A percentile compares a stretch with the other conserved stretches of the same genome.
Conservation (phyloP, 2,329 filamentous ascomycete genomes). For the Scytalidium sp. region DNA sequence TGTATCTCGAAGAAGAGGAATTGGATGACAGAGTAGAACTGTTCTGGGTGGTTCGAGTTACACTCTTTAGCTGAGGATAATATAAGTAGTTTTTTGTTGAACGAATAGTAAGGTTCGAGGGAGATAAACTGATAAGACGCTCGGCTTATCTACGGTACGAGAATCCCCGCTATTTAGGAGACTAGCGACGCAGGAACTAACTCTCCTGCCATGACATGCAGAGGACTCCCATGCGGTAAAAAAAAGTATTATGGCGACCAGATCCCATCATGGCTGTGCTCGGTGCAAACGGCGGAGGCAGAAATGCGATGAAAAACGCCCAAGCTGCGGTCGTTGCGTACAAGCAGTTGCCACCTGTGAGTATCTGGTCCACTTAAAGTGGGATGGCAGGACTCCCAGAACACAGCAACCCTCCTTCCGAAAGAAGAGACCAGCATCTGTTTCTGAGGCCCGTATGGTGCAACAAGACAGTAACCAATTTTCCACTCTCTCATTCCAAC, state of each 20-base stretch:
- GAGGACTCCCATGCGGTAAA: too few relatives aligned
- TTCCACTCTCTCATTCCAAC: neutral
- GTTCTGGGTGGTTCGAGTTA: too few relatives aligned
- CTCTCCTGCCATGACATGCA: too few relatives aligned
- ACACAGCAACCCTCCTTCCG: slow-evolving; percentile 33
- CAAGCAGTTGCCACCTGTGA: slow-evolving; percentile 32
- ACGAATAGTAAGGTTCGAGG: too few relatives aligned
- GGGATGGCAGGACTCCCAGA: slow-evolving; percentile 38
- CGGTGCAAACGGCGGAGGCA: slow-evolving; percentile 40
- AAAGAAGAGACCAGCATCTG: slow-evolving; percentile 32
- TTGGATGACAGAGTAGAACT: too few relatives aligned
- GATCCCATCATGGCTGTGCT: slow-evolving; percentile 39
- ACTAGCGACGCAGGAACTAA: too few relatives aligned
- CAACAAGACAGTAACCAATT: neutral
- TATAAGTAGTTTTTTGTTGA: too few relatives aligned
- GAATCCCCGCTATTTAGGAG: too few relatives aligned
- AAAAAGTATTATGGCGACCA: slow-evolving; percentile 7
- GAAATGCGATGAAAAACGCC: slow-evolving; percentile 41
- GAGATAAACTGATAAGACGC: too few relatives aligned
- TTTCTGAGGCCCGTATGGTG: slow-evolving; percentile 25
- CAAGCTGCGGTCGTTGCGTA: slow-evolving; percentile 34
- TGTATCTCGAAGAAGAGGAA: too few relatives aligned
- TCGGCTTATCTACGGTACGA: too few relatives aligned
- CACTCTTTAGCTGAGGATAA: too few relatives aligned
- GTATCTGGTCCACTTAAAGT: slow-evolving; percentile 38